Evolutionary conservation across 441 rosid genomes (phyloP), one percentile per base, ranked within the genome.

Genomic region (Adansonia rubrostipa): DNA sequence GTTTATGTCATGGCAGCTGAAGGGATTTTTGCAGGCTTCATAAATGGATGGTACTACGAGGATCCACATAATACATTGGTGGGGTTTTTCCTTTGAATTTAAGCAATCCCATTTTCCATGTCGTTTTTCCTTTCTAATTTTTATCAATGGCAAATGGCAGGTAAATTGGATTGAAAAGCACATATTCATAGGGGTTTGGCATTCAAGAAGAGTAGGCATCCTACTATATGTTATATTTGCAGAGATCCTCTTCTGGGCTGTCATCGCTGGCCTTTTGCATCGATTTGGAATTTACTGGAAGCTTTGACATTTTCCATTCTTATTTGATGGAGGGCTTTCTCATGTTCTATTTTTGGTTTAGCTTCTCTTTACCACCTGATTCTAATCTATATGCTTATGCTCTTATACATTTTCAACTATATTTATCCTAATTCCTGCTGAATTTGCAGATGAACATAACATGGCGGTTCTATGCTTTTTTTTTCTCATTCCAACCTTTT

Each of bases 1-100:
- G 99, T 95, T 44, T 95, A 93, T 76, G 99, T 95, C 7, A 89
- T 93, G 98, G 99, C 98, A 73, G 99, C 98, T 63, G 96, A 85
- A 86, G 96, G 93, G 76, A 88, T 95, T 6, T 91, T 95, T 68
- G 96, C 95, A 51, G 98, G 87, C 61, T 95, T 95, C 78, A 77
- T 95, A 33, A 93, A 91, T 17, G 99, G 98, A 65, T 93, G 99
- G 98, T 95, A 92, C 81, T 89, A 87, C 24, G 79, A 83, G 14
- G 88, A 93, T 71, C 97, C 97, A n/a, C 87, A 42, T 48, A 89
- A 86, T 54, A 90, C 88, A 62, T 82, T 93, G 95, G 97, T 91
- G 58, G 0, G 85, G 85, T 84, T 63, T 13, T 24, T 33, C 36
- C 50, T 9, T 1, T 7, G 68, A 13, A 28, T 3, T 10, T 70